Percentiles rank a stretch among this genome's conserved stretches.
Evolutionary conservation across 495 filamentous ascomycete species (phyloP).

Genomic region (Annulohypoxylon stygium): DNA sequence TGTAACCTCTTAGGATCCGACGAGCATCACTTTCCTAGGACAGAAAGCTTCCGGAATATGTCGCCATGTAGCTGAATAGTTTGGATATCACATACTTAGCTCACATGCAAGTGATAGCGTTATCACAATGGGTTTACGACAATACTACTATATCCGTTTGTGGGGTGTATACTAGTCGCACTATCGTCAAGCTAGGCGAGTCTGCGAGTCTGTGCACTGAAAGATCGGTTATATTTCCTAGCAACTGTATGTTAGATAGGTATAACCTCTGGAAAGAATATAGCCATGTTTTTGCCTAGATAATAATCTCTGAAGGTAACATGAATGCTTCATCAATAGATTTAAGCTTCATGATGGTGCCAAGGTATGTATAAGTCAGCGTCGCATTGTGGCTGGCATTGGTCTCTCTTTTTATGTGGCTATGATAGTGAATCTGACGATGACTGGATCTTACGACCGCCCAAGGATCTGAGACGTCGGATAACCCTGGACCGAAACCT

Average conservation of each 20-base stretch:
- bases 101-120: not conserved
- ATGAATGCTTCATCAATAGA: not conserved
- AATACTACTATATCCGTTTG: not conserved
- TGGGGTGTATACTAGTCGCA: constrained; percentile 2
- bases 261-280: not conserved
- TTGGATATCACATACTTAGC: not conserved
- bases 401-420: not conserved
- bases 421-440: constrained; percentile 13
- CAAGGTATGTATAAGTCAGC: not conserved
- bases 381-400: constrained; percentile 4
- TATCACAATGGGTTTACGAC: not conserved
- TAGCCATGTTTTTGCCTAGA: not conserved
- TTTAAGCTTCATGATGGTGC: not conserved
- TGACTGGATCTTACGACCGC: constrained; percentile 17
- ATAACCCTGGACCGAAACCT: constrained; percentile 26
- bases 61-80: too few species aligned
- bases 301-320: not conserved
- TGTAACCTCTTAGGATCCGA: too few species aligned
- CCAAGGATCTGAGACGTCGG: constrained; percentile 34
- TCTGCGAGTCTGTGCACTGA: constrained; percentile 4
- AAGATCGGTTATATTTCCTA: not conserved
- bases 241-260: not conserved
- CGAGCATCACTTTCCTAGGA: too few species aligned
- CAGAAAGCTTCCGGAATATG: too few species aligned
- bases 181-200: not conserved